Base-by-base conservation (phyloP, 371 early-diverging fungal species). In the Mortierella sp. region DNA sequence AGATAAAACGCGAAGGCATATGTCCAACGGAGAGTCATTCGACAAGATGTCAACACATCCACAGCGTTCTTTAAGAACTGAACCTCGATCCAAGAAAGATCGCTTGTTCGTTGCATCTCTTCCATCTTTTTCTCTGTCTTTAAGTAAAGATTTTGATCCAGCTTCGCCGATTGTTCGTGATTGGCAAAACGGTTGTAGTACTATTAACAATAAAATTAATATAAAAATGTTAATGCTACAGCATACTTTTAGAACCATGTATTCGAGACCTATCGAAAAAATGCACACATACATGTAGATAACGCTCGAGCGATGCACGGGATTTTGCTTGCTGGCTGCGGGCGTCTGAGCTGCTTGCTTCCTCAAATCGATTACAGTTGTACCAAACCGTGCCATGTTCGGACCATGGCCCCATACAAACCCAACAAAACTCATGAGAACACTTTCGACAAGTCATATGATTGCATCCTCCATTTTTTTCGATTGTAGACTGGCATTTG, bases 31-130 rank as follows among this genome's bases (percentile, higher is more conserved):
- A 99, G 90, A 0, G 96, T 96, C 83, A 88, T 93, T 69, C 99
- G 94, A 72, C 97, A 93, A 66, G 92, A 86, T 16, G 94, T 89
- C 18, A 98, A 90, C 0, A 93, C 94, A 81, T 97, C 96, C 49
- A 97, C 96, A 8, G 98, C 98, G 51, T 93, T 94, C 73, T 92
- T 91, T 40, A 99, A 85, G 83, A 98, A 99, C 86, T 99, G 98
- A 1, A 97, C 98, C 86, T 99, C 98, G 78, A 99, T 99, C 99
- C 99, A 99, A 39, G 97, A 96, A 58, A 98, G 87, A 39, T 93
- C 93, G 32, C 94, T 93, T 22, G 90, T 89, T 62, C 91, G 89
- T 84, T 98, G 98, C 93, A 98, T 94, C 76, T 94, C 94, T 72
- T 97, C 96, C 97, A 99, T 99, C 77, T 96, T 97, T 73, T 91